Percentiles rank a stretch among this genome's conserved stretches.
These are phyloP conservation scores for Vitellaria paradoxa DNA, from an alignment of 179 eudicot species.

Conservation along the genomic window DNA sequence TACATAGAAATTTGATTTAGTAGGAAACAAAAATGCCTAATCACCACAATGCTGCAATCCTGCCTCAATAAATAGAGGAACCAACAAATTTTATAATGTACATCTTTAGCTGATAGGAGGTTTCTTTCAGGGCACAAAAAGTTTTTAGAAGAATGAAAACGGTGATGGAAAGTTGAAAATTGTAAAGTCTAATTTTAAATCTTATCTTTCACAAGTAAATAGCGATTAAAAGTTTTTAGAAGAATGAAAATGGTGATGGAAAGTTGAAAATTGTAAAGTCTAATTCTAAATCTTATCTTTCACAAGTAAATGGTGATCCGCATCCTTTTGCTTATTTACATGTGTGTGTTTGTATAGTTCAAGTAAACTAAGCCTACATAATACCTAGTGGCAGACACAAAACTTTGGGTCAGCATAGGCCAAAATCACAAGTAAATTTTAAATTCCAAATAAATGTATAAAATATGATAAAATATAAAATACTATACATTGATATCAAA, in stretches of 20 bases:
- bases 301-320: background rate
- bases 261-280: background rate
- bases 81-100: background rate
- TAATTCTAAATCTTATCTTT: background rate
- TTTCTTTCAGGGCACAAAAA: background rate
- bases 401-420: no score
- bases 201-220: background rate
- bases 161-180: background rate
- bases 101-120: background rate
- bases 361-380: background rate
- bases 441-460: no score
- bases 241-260: background rate
- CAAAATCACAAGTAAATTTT: no score
- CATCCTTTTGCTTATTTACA: background rate
- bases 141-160: background rate
- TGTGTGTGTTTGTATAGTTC: background rate
- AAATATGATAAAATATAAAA: no score
- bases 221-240: background rate
- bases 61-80: background rate
- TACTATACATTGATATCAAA: no score
- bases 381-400: no score
- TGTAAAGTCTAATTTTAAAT: background rate
- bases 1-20: background rate
- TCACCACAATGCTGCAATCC: background rate
- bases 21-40: background rate